These are phyloP conservation scores for Strigomonas galati DNA, from an alignment of 208 protist species.

Conservation along the genomic window DNA sequence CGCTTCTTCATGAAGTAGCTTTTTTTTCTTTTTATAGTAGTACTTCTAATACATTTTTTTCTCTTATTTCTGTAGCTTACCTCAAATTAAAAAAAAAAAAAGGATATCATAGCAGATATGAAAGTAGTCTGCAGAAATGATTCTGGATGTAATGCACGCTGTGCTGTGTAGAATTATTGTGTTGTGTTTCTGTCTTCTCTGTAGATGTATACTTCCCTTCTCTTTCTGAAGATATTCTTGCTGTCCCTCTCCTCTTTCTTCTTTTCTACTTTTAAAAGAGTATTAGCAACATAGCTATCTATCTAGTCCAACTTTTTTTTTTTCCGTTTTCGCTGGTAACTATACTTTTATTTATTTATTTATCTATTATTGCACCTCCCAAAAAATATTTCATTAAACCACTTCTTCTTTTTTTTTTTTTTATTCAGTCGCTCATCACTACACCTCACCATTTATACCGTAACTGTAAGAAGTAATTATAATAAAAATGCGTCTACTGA, in stretches of 20 bases:
- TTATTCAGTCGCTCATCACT: too few species aligned
- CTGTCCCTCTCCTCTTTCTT: conserved; percentile 1
- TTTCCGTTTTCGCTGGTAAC: too few species aligned
- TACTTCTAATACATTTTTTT: conserved; percentile 14
- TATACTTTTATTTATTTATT: neutral
- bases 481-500: neutral
- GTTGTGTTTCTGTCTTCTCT: too few species aligned
- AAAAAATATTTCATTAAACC: conserved; percentile 1
- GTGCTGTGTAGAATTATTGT: too few species aligned
- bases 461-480: neutral
- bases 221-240: too few species aligned
- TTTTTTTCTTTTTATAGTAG: conserved; percentile 2
- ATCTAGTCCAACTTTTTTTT: neutral
- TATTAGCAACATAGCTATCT: neutral
- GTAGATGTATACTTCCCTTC: too few species aligned
- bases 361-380: too few species aligned
- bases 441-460: too few species aligned
- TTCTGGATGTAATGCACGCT: neutral
- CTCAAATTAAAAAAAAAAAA: neutral
- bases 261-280: conserved; percentile 2
- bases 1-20: neutral
- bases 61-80: conserved; percentile 5
- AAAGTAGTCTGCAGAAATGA: neutral
- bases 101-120: too few species aligned
- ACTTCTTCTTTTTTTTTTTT: conserved; percentile 13